Evolutionary conservation across 495 filamentous ascomycete species (phyloP).

Genomic region (Tuber melanosporum): DNA sequence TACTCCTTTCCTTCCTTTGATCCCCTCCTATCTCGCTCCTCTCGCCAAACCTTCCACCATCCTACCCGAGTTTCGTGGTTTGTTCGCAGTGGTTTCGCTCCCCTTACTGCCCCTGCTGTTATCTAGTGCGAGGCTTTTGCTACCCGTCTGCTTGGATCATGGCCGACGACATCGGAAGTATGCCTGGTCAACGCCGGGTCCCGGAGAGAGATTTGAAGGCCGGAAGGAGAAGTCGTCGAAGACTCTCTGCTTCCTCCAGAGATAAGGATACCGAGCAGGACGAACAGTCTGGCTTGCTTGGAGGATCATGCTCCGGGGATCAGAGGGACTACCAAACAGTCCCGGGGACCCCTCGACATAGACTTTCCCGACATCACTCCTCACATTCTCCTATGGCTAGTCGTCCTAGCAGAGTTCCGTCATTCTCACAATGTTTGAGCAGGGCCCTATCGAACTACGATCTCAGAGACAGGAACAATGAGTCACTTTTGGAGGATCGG

Average conservation of each 20-base stretch:
- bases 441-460: slow-evolving; percentile 38
- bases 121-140: background rate
- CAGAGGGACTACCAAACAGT: slow-evolving; percentile 35
- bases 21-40: slow-evolving; percentile 23
- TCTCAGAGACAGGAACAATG: slow-evolving; percentile 28
- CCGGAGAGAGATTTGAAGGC: slow-evolving; percentile 29
- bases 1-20: slow-evolving; percentile 13
- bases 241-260: slow-evolving; percentile 30
- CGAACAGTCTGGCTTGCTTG: slow-evolving; percentile 36
- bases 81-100: background rate
- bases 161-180: background rate
- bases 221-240: slow-evolving; percentile 28
- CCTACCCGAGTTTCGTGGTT: background rate
- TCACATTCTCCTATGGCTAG: slow-evolving; percentile 15
- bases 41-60: background rate
- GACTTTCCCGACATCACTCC: slow-evolving; percentile 36
- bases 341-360: slow-evolving; percentile 36
- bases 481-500: slow-evolving; percentile 61
- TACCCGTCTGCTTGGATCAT: background rate
- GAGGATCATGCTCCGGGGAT: slow-evolving; percentile 17
- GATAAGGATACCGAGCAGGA: slow-evolving; percentile 33
- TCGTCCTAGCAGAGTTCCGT: slow-evolving; percentile 31
- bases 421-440: slow-evolving; percentile 38
- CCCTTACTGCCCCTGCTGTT: background rate
- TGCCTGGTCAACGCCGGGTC: slow-evolving; percentile 13